Evolutionary conservation across 257 asterid genomes (phyloP).

Genomic region (Lithospermum erythrorhizon): DNA sequence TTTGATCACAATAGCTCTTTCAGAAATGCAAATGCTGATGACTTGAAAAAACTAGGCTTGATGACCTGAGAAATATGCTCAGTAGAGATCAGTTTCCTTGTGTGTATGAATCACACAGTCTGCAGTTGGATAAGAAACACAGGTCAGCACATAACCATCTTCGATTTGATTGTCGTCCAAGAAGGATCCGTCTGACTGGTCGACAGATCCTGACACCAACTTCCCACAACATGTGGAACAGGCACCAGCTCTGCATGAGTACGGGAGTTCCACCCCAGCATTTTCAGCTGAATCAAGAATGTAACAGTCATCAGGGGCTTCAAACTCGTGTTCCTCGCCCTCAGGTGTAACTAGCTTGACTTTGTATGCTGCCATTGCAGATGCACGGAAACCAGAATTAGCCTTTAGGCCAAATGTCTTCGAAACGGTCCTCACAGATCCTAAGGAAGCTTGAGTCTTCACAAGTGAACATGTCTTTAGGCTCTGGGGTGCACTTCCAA

Average conservation of each 20-base stretch:
- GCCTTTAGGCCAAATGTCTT: background rate
- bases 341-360: background rate
- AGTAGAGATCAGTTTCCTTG: constrained; percentile 3
- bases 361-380: constrained; percentile 3
- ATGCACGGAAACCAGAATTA: background rate
- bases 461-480: background rate
- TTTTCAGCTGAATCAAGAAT: background rate
- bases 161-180: background rate
- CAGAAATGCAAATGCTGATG: no score
- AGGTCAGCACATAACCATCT: constrained; percentile 2
- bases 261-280: background rate
- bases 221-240: constrained; percentile 5
- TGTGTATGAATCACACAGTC: constrained; percentile 6
- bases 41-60: no score
- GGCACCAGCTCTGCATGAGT: constrained; percentile 3
- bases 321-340: constrained; percentile 1
- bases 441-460: background rate
- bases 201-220: constrained; percentile 1
- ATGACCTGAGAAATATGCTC: background rate
- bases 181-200: background rate
- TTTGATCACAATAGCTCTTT: no score
- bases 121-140: constrained; percentile 1
- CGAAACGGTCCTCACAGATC: background rate
- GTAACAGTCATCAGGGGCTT: constrained; percentile 2
- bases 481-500: background rate